Base-by-base conservation (phyloP, 1,284 basidiomycete species). In the Cryptococcus neoformans region DNA sequence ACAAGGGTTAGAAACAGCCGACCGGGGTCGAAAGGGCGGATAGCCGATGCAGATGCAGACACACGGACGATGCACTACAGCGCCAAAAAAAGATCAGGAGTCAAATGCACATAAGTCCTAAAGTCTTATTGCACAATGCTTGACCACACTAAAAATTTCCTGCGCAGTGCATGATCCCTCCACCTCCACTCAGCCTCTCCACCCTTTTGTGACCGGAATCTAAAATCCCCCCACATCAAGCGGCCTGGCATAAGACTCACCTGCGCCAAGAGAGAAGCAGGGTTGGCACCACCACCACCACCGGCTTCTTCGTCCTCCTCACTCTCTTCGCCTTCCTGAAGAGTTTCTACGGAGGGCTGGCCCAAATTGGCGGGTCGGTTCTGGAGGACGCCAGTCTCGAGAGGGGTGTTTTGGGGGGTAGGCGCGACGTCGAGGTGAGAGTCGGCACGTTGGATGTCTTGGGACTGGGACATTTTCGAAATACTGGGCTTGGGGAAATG, bases 371-470 rank as follows among this genome's bases (percentile, higher is more conserved):
- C 80, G 37, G 74, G 74, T 62, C 86, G 83, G 56, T 79, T 78
- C 21, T 85, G 81, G 73, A 89, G 84, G 53, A 87, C 86, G 17
- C 84, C 84, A 56, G 85, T 84, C 61, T 81, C 83, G 67, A 90
- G 80, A 14, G 88, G 88, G 12, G 88, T 90, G 81, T 90, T 90
- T 75, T 88, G 87, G 12, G 88, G 88, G 21, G 88, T 90, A 17
- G 88, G 88, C 4, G 88, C 88, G 57, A 77, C 70, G 59, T 68
- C 66, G 59, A 69, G 62, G 16, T 63, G 61, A 46, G 66, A 58
- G 53, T 72, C 70, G 34, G 58, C 51, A 53, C 71, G 65, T 53
- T 69, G 66, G 64, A 74, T 73, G 54, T 74, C 60, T 58, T 74
- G 70, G 16, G 62, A 67, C 57, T 73, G 68, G 34, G 74, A 70